These are phyloP conservation scores for Hypholoma sublateritium DNA, from an alignment of 768 basidiomycete genomes.

Conservation along the genomic window DNA sequence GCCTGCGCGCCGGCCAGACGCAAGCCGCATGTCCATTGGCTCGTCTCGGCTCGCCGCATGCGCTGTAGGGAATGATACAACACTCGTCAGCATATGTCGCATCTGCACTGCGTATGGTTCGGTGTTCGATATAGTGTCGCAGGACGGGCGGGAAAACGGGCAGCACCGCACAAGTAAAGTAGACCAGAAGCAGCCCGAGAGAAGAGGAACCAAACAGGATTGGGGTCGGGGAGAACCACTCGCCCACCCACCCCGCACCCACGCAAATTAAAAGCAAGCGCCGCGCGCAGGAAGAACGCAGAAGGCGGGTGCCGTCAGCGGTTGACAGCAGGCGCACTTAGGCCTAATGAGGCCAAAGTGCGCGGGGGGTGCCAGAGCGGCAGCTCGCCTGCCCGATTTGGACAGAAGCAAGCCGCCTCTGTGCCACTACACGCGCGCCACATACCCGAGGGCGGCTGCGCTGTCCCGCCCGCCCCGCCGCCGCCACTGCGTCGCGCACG, in stretches of 20 bases:
- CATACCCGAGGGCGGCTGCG: too few species aligned
- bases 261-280: background rate
- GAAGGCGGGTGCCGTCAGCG: background rate
- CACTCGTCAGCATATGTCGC: constrained; percentile 15
- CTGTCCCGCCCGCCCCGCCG: background rate
- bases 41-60: constrained; percentile 6
- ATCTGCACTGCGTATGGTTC: background rate
- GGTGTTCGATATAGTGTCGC: too few species aligned
- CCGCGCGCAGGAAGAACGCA: background rate
- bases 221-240: too few species aligned
- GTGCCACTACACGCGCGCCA: background rate
- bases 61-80: constrained; percentile 18
- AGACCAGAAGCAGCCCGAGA: too few species aligned
- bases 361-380: background rate
- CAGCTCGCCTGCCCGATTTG: background rate
- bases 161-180: too few species aligned
- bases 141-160: too few species aligned
- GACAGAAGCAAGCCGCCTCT: background rate
- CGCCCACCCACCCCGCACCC: background rate
- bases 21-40: background rate
- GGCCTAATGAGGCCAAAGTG: background rate
- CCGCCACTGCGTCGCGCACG: background rate
- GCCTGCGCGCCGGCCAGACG: background rate
- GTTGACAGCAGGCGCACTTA: background rate
- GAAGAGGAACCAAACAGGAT: too few species aligned